Evolutionary conservation across 225 moss, liverwort and hornwort genomes (phyloP), one percentile per base, ranked within the genome.

Genomic region (Thuidium tamariscinum): DNA sequence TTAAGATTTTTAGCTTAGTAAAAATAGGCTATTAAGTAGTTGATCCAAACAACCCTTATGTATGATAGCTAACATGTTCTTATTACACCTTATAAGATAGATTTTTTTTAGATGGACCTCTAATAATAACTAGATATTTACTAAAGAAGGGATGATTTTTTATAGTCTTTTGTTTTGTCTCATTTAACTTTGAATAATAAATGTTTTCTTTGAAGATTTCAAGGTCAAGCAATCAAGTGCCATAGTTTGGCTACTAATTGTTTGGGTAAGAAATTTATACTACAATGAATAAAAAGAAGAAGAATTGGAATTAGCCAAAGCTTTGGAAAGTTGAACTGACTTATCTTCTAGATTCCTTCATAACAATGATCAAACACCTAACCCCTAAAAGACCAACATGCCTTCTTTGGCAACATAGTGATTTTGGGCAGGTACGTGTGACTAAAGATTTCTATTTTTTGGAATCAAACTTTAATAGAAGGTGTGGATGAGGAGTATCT

Each of bases 61-160:
- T 22, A 6, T 13, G 21, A 2, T 19, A 1, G 11, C 0, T 66
- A 3, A 36, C 10, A 6, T 36, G 6, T 37, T 66, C 0, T 21
- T 3, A 36, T 36, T 36, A 21, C 21, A 66, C 21, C 10, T 36
- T 37, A 3, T 1, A 22, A 7, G 1, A 12, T 3, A 67, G 20
- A 37, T 37, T 6, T 21, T 3, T 1, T 0, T 11, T 22, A 1
- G 22, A 2, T 13, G 1, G 37, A 13, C 21, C 22, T 67, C 23
- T 7, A 67, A 37, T 0, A 67, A 67, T 23, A 22, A 67, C 1
- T 12, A 67, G 17, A 67, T 7, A 37, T 1, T 37, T 5, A 5
- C 0, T 37, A 1, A 37, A 3, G 7, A 13, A 67, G 6, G 7
- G 37, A 37, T 11, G 37, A 23, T 13, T 67, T 13, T 67, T 22